Base-by-base conservation (phyloP, 805 yeast species). In the Dipodascus albidus region DNA sequence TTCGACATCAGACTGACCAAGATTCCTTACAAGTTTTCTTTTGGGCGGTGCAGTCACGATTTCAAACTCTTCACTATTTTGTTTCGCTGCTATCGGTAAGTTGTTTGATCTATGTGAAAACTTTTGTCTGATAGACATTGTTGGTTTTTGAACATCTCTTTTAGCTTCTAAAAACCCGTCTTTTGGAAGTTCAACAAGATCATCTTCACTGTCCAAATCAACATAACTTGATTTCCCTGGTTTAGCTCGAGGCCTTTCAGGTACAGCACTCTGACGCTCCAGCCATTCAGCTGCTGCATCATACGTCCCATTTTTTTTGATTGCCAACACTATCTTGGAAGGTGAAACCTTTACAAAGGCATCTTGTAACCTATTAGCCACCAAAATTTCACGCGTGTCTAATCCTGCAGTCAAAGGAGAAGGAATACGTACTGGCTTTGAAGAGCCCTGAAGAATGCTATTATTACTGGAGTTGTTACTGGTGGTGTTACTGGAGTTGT, bases 1-100 rank as follows among this genome's bases (percentile, higher is more conserved):
- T 49, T 74, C 82, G n/a, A 71, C 75, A 35, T 71, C 76, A 11
- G 66, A 67, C 33, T 63, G 67, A 23, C 54, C 59, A 17, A 58
- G 50, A 38, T 47, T 54, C 11, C 47, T 48, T 20, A 38, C 20
- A 17, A 50, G 49, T 41, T 53, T 53, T 48, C 51, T 51, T 53
- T 15, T 47, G 11, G 60, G 52, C 2, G 57, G 49, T 2, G 27
- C 48, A 21, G 52, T 42, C 23, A 53, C 54, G 33, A 53, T 49
- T 21, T 49, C 56, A 24, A 51, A 50, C 3, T 50, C 54, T 21
- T 17, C 54, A 15, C 50, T 47, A 31, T 42, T 44, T n/a, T 56
- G 52, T 35, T 57, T 49, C 31, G 38, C 42, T 22, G 55, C 48
- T 8, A 55, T 52, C 9, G 53, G 51, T 15, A 44, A 38, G 33